Conservation (phyloP, 176 grass and related monocot species). For the Dactylis glomerata region DNA sequence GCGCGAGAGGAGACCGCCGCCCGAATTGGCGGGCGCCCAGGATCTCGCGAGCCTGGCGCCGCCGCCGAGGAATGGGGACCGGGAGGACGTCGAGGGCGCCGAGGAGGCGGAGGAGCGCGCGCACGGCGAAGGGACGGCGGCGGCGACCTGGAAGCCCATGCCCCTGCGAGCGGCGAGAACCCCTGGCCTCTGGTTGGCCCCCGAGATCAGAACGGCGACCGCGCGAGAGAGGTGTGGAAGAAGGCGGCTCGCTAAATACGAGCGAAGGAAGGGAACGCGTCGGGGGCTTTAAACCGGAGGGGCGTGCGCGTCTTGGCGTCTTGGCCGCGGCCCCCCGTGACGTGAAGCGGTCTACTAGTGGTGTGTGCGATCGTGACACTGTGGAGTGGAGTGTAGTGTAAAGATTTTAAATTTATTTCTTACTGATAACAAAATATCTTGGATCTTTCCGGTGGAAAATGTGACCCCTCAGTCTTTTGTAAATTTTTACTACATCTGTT, state of each 20-base stretch:
- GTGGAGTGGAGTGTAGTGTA: neutral
- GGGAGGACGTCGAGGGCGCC: slow-evolving; percentile 39
- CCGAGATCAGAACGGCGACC: slow-evolving; percentile 2
- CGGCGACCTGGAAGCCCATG: slow-evolving; percentile 44
- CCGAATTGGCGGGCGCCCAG: slow-evolving; percentile 21
- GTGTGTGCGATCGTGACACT: neutral
- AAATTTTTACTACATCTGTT: too few species aligned
- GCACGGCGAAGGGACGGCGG: slow-evolving; percentile 30
- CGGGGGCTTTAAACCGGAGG: slow-evolving; percentile 25
- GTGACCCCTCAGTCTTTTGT: neutral
- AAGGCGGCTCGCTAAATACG: slow-evolving; percentile 4
- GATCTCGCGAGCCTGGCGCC: slow-evolving; percentile 32
- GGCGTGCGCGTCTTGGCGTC: slow-evolving; percentile 22
- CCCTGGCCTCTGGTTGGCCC: slow-evolving; percentile 12
- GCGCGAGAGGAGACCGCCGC: neutral
- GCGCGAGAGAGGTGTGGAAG: slow-evolving; percentile 16
- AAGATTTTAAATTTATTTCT: neutral
- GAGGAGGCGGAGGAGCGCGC: slow-evolving; percentile 10
- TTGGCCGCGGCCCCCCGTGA: neutral
- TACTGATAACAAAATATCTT: neutral
- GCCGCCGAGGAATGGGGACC: slow-evolving; percentile 32
- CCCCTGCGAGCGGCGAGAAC: neutral
- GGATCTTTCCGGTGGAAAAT: neutral
- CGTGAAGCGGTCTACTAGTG: slow-evolving; percentile 17
- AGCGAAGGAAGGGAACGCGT: slow-evolving; percentile 1